Conservation (phyloP, 2,329 filamentous ascomycete genomes). For the Clarireedia hainanense region DNA sequence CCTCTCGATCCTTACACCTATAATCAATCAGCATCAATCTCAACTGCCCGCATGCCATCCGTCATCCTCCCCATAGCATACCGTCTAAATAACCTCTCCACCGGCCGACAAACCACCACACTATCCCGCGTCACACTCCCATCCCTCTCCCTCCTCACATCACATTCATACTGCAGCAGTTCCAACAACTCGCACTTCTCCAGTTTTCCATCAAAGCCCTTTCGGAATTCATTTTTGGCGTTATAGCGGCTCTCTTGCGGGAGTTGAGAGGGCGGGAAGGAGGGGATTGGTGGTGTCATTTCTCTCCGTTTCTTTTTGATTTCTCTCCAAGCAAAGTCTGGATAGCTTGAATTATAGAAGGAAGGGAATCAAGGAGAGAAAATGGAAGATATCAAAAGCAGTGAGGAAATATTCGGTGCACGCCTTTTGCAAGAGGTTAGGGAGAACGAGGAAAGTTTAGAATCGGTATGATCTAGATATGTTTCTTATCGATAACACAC, state of each 20-base stretch:
- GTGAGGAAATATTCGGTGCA: conserved; percentile 32
- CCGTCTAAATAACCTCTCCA: conserved; percentile 53
- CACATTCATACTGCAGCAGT: conserved; percentile 33
- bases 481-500: conserved; percentile 18
- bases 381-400: conserved; percentile 2
- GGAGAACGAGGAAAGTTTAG: conserved; percentile 42
- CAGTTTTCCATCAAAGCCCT: conserved; percentile 49
- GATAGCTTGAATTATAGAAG: background rate
- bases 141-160: conserved; percentile 39
- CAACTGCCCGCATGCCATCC: background rate
- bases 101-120: conserved; percentile 39
- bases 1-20: conserved; percentile 52
- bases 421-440: conserved; percentile 47
- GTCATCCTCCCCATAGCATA: conserved; percentile 22
- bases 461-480: conserved; percentile 41
- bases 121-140: conserved; percentile 37
- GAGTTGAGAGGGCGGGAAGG: conserved; percentile 46
- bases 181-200: conserved; percentile 35
- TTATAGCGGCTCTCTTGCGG: conserved; percentile 29
- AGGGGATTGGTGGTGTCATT: conserved; percentile 52
- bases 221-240: conserved; percentile 31
- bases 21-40: conserved; percentile 5
- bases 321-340: background rate
- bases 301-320: background rate
- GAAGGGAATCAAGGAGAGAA: background rate